These are phyloP conservation scores for Erucastrum elatum DNA, from an alignment of 345 rosid species.

Conservation along the genomic window DNA sequence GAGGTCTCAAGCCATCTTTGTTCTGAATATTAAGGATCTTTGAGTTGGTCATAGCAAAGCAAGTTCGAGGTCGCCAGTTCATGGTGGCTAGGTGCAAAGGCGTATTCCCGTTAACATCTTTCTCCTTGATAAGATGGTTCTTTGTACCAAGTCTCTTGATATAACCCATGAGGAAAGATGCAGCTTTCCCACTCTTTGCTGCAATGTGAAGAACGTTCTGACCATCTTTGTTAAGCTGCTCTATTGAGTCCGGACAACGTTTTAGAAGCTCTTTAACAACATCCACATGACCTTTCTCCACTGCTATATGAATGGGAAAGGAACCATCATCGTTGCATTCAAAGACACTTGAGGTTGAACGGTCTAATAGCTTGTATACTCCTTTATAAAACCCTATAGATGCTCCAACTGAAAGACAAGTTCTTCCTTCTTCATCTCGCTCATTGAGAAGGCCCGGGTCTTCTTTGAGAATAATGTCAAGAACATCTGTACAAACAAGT, in stretches of 20 bases:
- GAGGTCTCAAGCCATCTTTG: background rate
- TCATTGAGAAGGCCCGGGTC: background rate
- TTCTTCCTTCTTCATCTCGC: constrained; percentile 28
- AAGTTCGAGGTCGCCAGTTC: constrained; percentile 1
- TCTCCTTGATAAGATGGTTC: background rate
- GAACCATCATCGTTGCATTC: constrained; percentile 5
- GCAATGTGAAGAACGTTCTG: constrained; percentile 23
- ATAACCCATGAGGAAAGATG: background rate
- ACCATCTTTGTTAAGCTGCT: background rate
- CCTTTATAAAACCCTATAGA: constrained; percentile 10
- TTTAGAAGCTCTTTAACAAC: background rate
- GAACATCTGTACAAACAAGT: background rate
- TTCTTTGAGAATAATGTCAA: background rate
- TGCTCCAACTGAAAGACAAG: constrained; percentile 21
- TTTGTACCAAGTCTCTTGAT: background rate
- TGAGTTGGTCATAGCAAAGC: background rate
- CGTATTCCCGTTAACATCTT: constrained; percentile 30
- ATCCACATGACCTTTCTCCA: background rate
- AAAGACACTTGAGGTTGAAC: background rate
- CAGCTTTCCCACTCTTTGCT: background rate
- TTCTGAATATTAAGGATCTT: background rate
- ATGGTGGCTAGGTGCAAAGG: constrained; percentile 26
- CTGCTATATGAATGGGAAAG: constrained; percentile 24
- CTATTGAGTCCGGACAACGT: constrained; percentile 1
- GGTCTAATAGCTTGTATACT: background rate